Base-by-base conservation (phyloP, 2,329 filamentous ascomycete species). In the Aureobasidium vineae region DNA sequence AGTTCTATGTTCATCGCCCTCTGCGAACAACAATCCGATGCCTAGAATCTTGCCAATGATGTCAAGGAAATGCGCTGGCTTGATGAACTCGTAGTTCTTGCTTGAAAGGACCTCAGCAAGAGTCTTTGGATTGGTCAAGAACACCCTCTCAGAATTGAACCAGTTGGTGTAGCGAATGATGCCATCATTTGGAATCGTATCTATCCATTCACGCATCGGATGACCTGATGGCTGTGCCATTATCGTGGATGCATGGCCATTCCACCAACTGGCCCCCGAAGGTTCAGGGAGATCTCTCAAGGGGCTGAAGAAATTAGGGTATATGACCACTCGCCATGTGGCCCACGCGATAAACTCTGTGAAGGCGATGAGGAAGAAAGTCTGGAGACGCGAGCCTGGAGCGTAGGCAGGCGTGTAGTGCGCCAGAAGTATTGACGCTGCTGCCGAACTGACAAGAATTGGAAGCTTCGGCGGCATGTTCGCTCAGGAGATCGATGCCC, bases 1-100 rank as follows among this genome's bases (percentile, higher is more conserved):
- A 2, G 85, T 80, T 79, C 90, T 95, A 77, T 97, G 94, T 72
- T 93, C 90, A 15, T 96, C 90, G n/a, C 93, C 93, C 77, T 97
- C 93, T 1, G 91, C 90, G 13, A 97, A 80, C 43, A 97, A 78
- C 16, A 94, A 79, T 11, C 90, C 90, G 15, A 88, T 78, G 11
- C 91, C 89, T 15, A 94, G 80, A 31, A 92, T 80, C 26, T 85
- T 82, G 1, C 83, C 85, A 4, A 94, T 78, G 1, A 83, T 81
- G 50, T 77, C 77, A 40, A 85, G 73, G n/a, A 83, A 68, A 4
- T 78, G 75, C 11, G 64, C 65, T 0, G 81, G 81, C 72, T 83
- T 83, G 67, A 82, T 72, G 70, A 83, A 83, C 16, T 83, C 80
- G 69, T 83, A 83, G 63, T 78, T 83, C 68, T 81, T 80, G 41